Base-by-base conservation (phyloP, 371 early-diverging fungal genomes). In the Basidiobolus meristosporus region DNA sequence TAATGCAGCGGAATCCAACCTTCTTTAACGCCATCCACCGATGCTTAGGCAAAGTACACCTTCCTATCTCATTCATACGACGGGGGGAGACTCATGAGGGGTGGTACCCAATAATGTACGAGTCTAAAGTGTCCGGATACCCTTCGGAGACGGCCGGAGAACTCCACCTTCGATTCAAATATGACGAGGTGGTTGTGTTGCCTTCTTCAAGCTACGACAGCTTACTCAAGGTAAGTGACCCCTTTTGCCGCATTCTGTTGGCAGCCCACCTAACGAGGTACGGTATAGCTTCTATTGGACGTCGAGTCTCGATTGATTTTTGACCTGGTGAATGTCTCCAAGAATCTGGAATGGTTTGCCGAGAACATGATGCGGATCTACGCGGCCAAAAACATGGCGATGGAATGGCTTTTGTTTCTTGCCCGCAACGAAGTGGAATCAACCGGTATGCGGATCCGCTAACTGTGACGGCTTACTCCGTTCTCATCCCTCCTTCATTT, bases 81-180 rank as follows among this genome's bases (percentile, higher is more conserved):
- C 18, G 18, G 18, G 14, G 14, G 34, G 34, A 16, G 18, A 16
- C 34, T 18, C 5, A 34, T 34, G 14, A 18, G 14, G 5, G 16
- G 34, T 34, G 34, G 18, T n/a, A 14, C 22, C 30, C 20, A 48
- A 29, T 37, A 42, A 38, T n/a, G n/a, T n/a, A n/a, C n/a, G n/a
- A n/a, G n/a, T n/a, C n/a, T n/a, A n/a, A n/a, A n/a, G n/a, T n/a
- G n/a, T n/a, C n/a, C n/a, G n/a, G n/a, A n/a, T n/a, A n/a, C n/a
- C 48, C 57, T 6, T 40, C 56, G 3, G 78, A n/a, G n/a, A n/a
- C n/a, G n/a, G n/a, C n/a, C n/a, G 78, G 71, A n/a, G 71, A 73
- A 36, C 28, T 75, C 3, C 50, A 67, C 11, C 47, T 77, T 3
- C 60, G 67, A 42, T 29, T 70, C 15, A 51, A 64, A 20, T 62